Evolutionary conservation across 208 protist species (phyloP).

Genomic region (Crithidia brevicula): DNA sequence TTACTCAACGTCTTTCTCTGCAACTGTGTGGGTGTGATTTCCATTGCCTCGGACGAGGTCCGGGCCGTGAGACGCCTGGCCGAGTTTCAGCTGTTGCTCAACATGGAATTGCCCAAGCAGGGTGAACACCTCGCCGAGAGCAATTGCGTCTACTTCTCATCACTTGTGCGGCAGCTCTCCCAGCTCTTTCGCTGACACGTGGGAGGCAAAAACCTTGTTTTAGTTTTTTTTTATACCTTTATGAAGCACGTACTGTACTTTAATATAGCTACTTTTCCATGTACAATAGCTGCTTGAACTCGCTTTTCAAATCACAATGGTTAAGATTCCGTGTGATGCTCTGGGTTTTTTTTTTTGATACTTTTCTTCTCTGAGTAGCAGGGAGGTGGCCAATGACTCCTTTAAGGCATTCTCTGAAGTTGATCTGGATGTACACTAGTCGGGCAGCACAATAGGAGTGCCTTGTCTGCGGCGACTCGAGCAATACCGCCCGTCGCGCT

Average conservation of each 20-base stretch:
- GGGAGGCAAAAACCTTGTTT: not conserved
- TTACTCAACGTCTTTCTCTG: slow-evolving; percentile 81
- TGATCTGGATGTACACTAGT: too few relatives aligned
- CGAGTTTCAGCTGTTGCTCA: slow-evolving; percentile 83
- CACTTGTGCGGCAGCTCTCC: slow-evolving; percentile 71
- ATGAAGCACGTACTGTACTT: not conserved
- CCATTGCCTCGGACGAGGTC: slow-evolving; percentile 48
- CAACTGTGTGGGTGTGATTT: slow-evolving; percentile 84
- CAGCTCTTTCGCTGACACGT: slow-evolving; percentile 15
- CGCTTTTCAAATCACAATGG: too few relatives aligned
- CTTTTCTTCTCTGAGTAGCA: too few relatives aligned
- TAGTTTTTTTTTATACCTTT: slow-evolving; percentile 6
- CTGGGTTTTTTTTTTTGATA: too few relatives aligned
- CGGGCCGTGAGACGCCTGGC: slow-evolving; percentile 50
- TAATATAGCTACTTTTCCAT: slow-evolving; percentile 1
- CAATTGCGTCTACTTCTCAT: slow-evolving; percentile 90
- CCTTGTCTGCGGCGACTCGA: too few relatives aligned
- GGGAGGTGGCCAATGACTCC: too few relatives aligned
- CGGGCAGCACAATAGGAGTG: too few relatives aligned
- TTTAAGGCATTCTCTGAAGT: too few relatives aligned
- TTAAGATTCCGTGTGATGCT: too few relatives aligned
- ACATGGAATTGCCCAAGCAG: slow-evolving; percentile 86
- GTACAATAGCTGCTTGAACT: too few relatives aligned
- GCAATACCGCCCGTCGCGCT: too few relatives aligned
- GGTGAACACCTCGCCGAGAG: slow-evolving; percentile 85